A percentile compares a stretch with the other conserved stretches of the same genome.
Conservation (phyloP, 495 filamentous ascomycete species). For the Penicilliopsis zonata region DNA sequence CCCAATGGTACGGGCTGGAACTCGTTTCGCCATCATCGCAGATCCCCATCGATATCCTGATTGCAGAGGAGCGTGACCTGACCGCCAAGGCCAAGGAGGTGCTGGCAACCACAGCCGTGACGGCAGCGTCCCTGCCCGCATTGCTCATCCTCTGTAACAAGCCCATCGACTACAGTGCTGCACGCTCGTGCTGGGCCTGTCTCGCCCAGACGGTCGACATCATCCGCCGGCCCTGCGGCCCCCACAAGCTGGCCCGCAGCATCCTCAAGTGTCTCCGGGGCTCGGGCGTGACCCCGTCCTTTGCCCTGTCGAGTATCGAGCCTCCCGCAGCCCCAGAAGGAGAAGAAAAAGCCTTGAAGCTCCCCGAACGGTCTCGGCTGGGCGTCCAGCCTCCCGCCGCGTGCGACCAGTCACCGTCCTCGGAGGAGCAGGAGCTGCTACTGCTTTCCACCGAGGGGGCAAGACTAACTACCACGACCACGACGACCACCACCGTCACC, state of each 20-base stretch:
- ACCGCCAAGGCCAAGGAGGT: slow-evolving; percentile 7
- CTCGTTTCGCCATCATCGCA: slow-evolving; percentile 23
- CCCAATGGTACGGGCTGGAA: slow-evolving; percentile 33
- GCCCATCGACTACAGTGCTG: slow-evolving; percentile 17
- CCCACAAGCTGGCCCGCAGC: slow-evolving; percentile 51
- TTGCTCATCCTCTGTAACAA: slow-evolving; percentile 27
- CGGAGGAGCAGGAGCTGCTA: not conserved
- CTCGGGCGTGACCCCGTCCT: slow-evolving; percentile 5
- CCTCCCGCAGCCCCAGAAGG: not conserved
- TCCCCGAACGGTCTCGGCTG: not conserved
- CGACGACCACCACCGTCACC: too few species aligned
- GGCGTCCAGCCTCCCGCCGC: not conserved
- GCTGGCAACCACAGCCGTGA: slow-evolving; percentile 4
- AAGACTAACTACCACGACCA: slow-evolving; percentile 1
- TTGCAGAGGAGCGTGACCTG: slow-evolving; percentile 28
- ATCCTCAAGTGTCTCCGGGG: slow-evolving; percentile 23
- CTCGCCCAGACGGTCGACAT: slow-evolving; percentile 27
- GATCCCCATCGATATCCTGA: slow-evolving; percentile 22
- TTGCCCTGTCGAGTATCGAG: too few species aligned
- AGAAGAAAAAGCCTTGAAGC: not conserved
- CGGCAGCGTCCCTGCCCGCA: slow-evolving; percentile 12
- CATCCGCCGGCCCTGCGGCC: slow-evolving; percentile 44
- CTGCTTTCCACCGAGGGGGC: slow-evolving; percentile 5
- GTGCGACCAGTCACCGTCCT: not conserved
- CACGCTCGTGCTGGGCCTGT: slow-evolving; percentile 17